These are phyloP conservation scores for Tolypocladium endophyticum DNA, from an alignment of 2,329 filamentous ascomycete species.

Conservation along the genomic window DNA sequence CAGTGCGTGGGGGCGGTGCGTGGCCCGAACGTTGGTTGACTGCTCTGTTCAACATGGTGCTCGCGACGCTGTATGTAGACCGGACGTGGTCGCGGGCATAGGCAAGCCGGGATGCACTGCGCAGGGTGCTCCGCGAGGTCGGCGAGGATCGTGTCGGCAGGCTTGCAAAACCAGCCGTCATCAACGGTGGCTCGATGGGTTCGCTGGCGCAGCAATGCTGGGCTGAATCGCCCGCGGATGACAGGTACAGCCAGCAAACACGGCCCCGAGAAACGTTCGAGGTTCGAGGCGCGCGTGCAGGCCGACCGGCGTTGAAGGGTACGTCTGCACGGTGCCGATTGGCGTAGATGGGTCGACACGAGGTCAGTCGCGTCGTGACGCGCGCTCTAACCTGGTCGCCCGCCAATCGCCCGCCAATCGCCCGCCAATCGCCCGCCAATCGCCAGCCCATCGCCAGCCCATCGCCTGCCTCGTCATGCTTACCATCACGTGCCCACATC, in stretches of 20 bases:
- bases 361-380: not conserved
- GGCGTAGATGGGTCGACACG: not conserved
- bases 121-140: slow-evolving; percentile 16
- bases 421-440: too few species aligned
- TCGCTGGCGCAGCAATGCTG: not conserved
- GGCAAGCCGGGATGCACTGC: slow-evolving; percentile 12
- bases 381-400: too few species aligned
- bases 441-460: too few species aligned
- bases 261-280: not conserved
- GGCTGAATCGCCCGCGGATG: not conserved
- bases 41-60: slow-evolving; percentile 8
- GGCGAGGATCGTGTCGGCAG: slow-evolving; percentile 25
- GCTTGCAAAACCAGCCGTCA: slow-evolving; percentile 21
- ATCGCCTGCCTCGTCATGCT: not conserved
- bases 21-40: slow-evolving; percentile 16
- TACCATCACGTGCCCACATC: too few species aligned
- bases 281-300: not conserved
- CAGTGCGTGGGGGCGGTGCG: slow-evolving; percentile 19
- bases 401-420: too few species aligned
- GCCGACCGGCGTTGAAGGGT: not conserved
- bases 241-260: not conserved
- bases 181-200: slow-evolving; percentile 14
- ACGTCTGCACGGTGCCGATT: not conserved
- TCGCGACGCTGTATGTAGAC: not conserved
- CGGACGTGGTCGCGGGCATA: slow-evolving; percentile 11